phyloP scores from a whole-genome alignment of 192 early-diverging fungal genomes.

The Gonapodya sp. region DNA sequence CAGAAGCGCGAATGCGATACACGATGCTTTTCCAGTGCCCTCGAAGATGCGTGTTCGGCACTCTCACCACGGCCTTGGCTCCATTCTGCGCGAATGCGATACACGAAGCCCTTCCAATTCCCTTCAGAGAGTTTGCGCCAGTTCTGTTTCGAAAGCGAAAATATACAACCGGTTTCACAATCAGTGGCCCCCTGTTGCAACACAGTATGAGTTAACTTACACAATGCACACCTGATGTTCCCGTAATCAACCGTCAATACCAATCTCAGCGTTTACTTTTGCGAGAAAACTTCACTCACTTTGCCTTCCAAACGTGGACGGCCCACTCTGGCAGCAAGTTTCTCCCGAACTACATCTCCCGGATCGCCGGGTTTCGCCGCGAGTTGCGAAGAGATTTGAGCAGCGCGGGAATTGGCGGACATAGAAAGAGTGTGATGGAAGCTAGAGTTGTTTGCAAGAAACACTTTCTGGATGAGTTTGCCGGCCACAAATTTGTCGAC shows the following conservation, averaged over 20 bases:
- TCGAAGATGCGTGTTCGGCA: not conserved
- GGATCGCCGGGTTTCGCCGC: not conserved
- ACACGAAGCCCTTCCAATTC: conserved; percentile 15
- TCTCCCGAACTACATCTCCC: not conserved
- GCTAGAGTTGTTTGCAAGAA: too few relatives aligned
- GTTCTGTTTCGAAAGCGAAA: too few relatives aligned
- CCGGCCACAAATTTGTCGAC: too few relatives aligned
- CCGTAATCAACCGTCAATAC: not conserved
- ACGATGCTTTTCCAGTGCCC: conserved; percentile 26
- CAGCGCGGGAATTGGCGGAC: not conserved
- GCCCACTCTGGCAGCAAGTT: not conserved
- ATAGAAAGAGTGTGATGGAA: too few relatives aligned
- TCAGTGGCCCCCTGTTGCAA: too few relatives aligned
- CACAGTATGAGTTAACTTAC: too few relatives aligned
- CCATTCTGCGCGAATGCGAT: not conserved
- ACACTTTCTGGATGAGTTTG: too few relatives aligned
- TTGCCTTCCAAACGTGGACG: not conserved
- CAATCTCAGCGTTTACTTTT: conserved; percentile 16
- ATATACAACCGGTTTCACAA: too few relatives aligned
- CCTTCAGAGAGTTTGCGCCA: conserved; percentile 32
- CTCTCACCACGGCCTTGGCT: not conserved
- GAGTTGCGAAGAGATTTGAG: not conserved
- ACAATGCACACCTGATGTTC: conserved; percentile 39
- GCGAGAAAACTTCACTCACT: not conserved
- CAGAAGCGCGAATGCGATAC: not conserved